These are phyloP conservation scores for Lolium perenne DNA, from an alignment of 176 grass and related monocot species.

Conservation along the genomic window DNA sequence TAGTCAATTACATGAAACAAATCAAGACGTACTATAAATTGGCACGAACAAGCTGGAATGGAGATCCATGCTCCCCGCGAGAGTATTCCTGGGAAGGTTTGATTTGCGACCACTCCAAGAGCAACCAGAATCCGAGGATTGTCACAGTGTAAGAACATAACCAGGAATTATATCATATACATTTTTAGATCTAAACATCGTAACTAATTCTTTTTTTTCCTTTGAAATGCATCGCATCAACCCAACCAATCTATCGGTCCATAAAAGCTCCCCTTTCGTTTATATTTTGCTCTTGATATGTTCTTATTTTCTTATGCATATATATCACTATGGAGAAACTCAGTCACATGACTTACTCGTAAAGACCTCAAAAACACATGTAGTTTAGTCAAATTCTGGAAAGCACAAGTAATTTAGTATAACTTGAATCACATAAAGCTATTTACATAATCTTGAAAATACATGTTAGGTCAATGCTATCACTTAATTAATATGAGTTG, in stretches of 20 bases:
- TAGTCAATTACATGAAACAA: slow-evolving; percentile 22
- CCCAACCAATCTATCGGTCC: not conserved
- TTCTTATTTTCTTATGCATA: not conserved
- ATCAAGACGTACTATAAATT: slow-evolving; percentile 16
- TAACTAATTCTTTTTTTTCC: not conserved
- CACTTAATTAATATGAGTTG: not conserved
- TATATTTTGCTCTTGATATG: not conserved
- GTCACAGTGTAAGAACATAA: slow-evolving; percentile 25
- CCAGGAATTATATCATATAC: not conserved
- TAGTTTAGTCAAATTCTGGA: not conserved
- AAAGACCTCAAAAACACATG: not conserved
- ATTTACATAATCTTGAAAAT: not conserved
- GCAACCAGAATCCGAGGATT: slow-evolving; percentile 1
- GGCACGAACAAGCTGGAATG: slow-evolving; percentile 29
- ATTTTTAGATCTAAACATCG: not conserved
- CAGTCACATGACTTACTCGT: too few relatives aligned
- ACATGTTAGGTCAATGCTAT: not conserved
- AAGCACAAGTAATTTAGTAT: not conserved
- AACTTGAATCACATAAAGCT: not conserved
- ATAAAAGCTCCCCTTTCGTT: not conserved
- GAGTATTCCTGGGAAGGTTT: slow-evolving; percentile 38
- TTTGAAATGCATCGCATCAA: not conserved
- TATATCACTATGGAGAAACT: not conserved
- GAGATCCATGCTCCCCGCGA: slow-evolving; percentile 44
- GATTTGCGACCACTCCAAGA: slow-evolving; percentile 18